Evolutionary conservation across 2,329 filamentous ascomycete species (phyloP).

Genomic region (Shiraia sp.): DNA sequence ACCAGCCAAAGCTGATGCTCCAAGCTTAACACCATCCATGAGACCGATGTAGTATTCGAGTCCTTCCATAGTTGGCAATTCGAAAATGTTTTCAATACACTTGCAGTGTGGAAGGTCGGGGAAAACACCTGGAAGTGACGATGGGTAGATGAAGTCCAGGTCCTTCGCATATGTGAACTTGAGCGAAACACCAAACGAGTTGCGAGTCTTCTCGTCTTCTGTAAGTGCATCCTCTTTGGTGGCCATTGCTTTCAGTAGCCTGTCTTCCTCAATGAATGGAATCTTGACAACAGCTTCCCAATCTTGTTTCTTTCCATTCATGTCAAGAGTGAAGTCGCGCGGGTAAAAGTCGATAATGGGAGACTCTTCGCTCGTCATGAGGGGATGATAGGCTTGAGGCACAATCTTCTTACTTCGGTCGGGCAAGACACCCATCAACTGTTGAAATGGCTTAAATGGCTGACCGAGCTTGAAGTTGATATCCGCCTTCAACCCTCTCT

Average conservation of each 20-base stretch:
- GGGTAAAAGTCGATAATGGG: slow-evolving; percentile 99
- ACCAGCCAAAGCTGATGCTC: slow-evolving; percentile 81
- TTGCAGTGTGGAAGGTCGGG: slow-evolving; percentile 84
- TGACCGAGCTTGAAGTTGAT: slow-evolving; percentile 93
- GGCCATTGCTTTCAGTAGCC: slow-evolving; percentile 82
- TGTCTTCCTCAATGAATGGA: slow-evolving; percentile 93
- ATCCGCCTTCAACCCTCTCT: slow-evolving; percentile 82
- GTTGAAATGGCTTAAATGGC: slow-evolving; percentile 92
- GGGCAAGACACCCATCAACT: slow-evolving; percentile 96
- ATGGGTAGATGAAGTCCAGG: slow-evolving; percentile 80
- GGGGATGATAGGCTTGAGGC: slow-evolving; percentile 78
- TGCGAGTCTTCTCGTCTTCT: slow-evolving; percentile 77
- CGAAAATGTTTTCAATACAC: slow-evolving; percentile 95
- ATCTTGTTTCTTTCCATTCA: slow-evolving; percentile 99
- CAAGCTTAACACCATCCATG: slow-evolving; percentile 81
- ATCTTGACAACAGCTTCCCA: slow-evolving; percentile 99
- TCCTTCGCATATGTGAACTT: slow-evolving; percentile 88
- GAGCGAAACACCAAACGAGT: slow-evolving; percentile 87
- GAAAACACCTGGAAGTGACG: slow-evolving; percentile 85
- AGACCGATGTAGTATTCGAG: slow-evolving; percentile 83
- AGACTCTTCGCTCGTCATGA: slow-evolving; percentile 90
- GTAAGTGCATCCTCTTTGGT: slow-evolving; percentile 79
- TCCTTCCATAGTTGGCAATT: slow-evolving; percentile 89
- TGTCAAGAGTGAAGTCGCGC: slow-evolving; percentile 93
- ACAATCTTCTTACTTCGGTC: slow-evolving; percentile 98